Evolutionary conservation across 768 basidiomycete genomes (phyloP), one percentile per base, ranked within the genome.

Genomic region (Suillus brevipes): DNA sequence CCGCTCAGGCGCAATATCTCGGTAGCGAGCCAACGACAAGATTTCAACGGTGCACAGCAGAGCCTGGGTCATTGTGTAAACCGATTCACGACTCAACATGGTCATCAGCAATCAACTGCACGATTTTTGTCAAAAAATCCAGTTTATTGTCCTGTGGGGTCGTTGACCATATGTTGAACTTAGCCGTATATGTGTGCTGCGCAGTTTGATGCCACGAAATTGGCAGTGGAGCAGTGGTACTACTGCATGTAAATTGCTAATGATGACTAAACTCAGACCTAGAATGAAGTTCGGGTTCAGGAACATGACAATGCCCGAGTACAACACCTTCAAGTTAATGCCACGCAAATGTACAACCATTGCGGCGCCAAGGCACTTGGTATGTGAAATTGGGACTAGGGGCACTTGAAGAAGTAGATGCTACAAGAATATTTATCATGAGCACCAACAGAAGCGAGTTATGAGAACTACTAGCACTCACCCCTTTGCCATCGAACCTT

Each of bases 301-400:
- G 86, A 38, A 87, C 81, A 67, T 87, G 85, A 63, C 85, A 86
- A 67, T 87, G 86, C 37, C 81, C 85, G 36, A 87, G 72, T 6
- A 83, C 82, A 9, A 74, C 74, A 23, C 78, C 78, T 8, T n/a
- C n/a, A n/a, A n/a, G n/a, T n/a, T 1, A 47, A 81, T 72, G 20
- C 78, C 78, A 38, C 70, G 74, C 13, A 77, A 72, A 61, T 75
- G 69, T 47, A 69, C 71, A 1, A 75, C 76, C 2, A 73, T 61
- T 0, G 76, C 77, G 63, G 77, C 70, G 12, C 80, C 79, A 6
- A 80, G 72, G 3, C 63, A 47, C 50, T 77, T 77, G 2, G 66
- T 62, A 50, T 64, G 63, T 28, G 63, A 63, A 23, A 67, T 50
- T 72, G 43, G 70, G 71, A 25, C 13, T n/a, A n/a, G n/a, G 58